Conservation (phyloP, 2,329 filamentous ascomycete species). For the Talaromyces piceae region DNA sequence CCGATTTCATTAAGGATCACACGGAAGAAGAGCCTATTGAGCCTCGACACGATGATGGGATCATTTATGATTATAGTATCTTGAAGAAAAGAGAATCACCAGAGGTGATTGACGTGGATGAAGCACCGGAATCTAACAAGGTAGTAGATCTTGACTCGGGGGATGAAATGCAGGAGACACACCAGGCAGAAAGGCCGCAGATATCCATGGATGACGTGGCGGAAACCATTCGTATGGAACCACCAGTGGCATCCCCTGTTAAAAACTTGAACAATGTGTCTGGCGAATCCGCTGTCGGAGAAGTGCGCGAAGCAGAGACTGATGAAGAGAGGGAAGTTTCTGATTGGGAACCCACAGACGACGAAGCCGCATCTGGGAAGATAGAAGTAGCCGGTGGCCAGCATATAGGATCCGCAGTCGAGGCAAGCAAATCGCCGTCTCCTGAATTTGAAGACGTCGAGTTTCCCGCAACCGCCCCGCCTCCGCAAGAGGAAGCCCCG, state of each 20-base stretch:
- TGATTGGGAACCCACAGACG: constrained; percentile 13
- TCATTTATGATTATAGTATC: constrained; percentile 20
- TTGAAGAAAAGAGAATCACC: constrained; percentile 25
- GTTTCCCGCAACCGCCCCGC: constrained; percentile 18
- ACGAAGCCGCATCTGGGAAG: constrained; percentile 12
- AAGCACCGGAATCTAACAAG: constrained; percentile 19
- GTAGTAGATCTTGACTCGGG: constrained; percentile 26
- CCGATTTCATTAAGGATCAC: constrained; percentile 21
- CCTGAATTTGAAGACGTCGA: constrained; percentile 47
- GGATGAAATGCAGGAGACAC: neutral
- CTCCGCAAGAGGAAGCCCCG: constrained; percentile 17
- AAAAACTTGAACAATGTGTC: too few species aligned
- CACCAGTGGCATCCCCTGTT: constrained; percentile 12
- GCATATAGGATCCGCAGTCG: neutral
- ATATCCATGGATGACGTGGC: constrained; percentile 6
- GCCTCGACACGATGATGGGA: constrained; percentile 16
- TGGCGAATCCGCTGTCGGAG: neutral
- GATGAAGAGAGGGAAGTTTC: constrained; percentile 13
- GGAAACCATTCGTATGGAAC: constrained; percentile 4
- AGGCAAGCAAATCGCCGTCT: constrained; percentile 31
- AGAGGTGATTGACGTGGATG: constrained; percentile 36
- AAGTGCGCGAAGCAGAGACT: constrained; percentile 13
- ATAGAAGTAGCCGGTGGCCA: neutral
- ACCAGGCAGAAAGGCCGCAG: neutral
- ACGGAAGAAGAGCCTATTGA: constrained; percentile 19